Percentiles rank a stretch among this genome's conserved stretches.
These are phyloP conservation scores for Spinacia oleracea DNA, from an alignment of 179 eudicot genomes.

Conservation along the genomic window DNA sequence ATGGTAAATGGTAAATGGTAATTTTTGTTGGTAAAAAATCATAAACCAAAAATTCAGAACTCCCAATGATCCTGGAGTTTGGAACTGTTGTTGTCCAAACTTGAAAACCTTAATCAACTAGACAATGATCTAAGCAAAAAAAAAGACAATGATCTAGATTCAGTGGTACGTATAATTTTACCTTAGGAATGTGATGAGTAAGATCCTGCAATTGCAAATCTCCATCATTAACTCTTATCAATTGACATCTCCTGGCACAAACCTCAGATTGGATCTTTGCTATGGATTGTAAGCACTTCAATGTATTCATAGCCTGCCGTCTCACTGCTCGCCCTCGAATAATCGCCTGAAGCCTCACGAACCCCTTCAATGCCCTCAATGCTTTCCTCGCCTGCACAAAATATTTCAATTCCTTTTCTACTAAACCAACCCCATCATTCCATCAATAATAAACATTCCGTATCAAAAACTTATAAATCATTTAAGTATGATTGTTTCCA, in stretches of 20 bases:
- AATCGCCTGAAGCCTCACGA: conserved; percentile 78
- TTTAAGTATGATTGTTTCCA: neutral
- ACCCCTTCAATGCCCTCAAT: conserved; percentile 66
- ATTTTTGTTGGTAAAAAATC: too few relatives aligned
- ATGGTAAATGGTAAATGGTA: too few relatives aligned
- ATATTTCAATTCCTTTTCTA: too few relatives aligned
- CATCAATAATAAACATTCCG: too few relatives aligned
- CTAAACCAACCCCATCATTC: too few relatives aligned
- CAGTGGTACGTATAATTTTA: conserved; percentile 6
- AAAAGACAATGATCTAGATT: too few relatives aligned
- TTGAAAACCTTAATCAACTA: too few relatives aligned
- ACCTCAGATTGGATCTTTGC: conserved; percentile 68
- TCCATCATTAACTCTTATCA: conserved; percentile 27
- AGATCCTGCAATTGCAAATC: conserved; percentile 24
- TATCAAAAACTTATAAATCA: too few relatives aligned
- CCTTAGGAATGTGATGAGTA: conserved; percentile 42
- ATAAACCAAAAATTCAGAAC: too few relatives aligned
- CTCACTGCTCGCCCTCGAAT: conserved; percentile 70
- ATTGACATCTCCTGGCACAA: conserved; percentile 56
- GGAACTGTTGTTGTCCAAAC: too few relatives aligned
- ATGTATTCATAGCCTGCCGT: conserved; percentile 63
- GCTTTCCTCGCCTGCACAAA: conserved; percentile 77
- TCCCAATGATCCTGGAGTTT: too few relatives aligned
- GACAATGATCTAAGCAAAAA: too few relatives aligned
- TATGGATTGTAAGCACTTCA: conserved; percentile 67